These are phyloP conservation scores for Alternaria consortialis DNA, from an alignment of 2,329 filamentous ascomycete genomes.

Conservation along the genomic window DNA sequence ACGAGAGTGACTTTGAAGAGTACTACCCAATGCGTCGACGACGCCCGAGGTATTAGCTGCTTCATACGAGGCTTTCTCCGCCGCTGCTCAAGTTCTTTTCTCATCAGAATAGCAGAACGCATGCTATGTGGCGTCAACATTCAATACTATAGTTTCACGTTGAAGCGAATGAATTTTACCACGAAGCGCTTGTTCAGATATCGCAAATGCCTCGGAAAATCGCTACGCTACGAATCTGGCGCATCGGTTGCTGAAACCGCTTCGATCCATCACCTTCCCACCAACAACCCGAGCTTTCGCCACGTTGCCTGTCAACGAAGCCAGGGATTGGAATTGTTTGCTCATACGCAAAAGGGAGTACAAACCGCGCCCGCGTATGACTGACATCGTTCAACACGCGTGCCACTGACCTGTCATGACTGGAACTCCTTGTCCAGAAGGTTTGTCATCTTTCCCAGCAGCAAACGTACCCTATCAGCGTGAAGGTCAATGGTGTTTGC, in stretches of 20 bases:
- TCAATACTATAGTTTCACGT: background rate
- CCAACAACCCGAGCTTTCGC: background rate
- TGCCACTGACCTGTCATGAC: constrained; percentile 1
- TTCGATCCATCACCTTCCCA: background rate
- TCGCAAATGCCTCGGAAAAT: background rate
- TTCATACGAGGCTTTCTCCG: background rate
- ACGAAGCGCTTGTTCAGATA: background rate
- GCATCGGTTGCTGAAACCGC: background rate
- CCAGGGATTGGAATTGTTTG: constrained; percentile 3
- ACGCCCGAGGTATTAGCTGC: constrained; percentile 1
- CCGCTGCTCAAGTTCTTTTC: background rate
- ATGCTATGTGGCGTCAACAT: background rate
- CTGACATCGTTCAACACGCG: background rate
- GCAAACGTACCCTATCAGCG: background rate
- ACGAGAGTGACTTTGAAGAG: constrained; percentile 10
- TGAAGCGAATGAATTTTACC: background rate
- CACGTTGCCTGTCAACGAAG: background rate
- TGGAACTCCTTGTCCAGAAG: background rate
- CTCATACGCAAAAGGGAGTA: background rate
- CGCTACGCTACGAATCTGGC: background rate
- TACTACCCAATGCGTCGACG: background rate
- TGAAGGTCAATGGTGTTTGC: background rate
- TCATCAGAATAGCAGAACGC: background rate
- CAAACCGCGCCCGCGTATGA: background rate
- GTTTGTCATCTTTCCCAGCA: background rate